Base-by-base conservation (phyloP, 371 early-diverging fungal genomes). In the Coemansia sp. region DNA sequence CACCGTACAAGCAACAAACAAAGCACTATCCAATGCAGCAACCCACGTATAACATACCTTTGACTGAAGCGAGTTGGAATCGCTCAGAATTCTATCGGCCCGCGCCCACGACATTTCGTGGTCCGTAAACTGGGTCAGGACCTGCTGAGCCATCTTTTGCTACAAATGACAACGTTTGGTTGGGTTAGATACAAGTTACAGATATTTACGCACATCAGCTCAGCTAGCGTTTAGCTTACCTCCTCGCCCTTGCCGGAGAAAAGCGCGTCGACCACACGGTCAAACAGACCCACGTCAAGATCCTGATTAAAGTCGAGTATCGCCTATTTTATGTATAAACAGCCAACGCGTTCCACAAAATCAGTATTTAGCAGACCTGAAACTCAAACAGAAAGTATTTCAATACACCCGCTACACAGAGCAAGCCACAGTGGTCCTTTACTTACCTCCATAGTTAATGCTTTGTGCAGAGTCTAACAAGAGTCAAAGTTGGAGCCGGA, bases 41-140 rank as follows among this genome's bases (percentile, higher is more conserved):
- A 11, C 5, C 21, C 4, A 16, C 27, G 24, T 22, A 7, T 34
- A 40, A 22, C 45, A 4, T 85, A 95, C 97, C 90, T 96, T 98
- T 39, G 97, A 89, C 77, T 95, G 87, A 50, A 88, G 69, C 13
- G 86, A 82, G 72, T 81, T 85, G 21, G 97, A 92, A 42, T 89
- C 86, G 63, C 92, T 94, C 61, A 99, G 81, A 77, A 99, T 99
- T 22, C 82, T 83, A 79, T 99, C 99, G 16, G 95, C 98, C 65
- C 91, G 86, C 62, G 90, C 90, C 99, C 99, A 99, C 47, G 99
- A 87, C 57, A 96, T 95, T 39, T 97, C 97, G 71, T 97, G 91
- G 52, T 97, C 95, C 82, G 97, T 94, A 77, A 99, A 99, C 81
- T 94, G 91, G 26, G 93, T 89, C 74, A 98, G 81, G 34, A 93